phyloP scores from a whole-genome alignment of 225 moss, liverwort and hornwort genomes.

The Bryum argenteum region DNA sequence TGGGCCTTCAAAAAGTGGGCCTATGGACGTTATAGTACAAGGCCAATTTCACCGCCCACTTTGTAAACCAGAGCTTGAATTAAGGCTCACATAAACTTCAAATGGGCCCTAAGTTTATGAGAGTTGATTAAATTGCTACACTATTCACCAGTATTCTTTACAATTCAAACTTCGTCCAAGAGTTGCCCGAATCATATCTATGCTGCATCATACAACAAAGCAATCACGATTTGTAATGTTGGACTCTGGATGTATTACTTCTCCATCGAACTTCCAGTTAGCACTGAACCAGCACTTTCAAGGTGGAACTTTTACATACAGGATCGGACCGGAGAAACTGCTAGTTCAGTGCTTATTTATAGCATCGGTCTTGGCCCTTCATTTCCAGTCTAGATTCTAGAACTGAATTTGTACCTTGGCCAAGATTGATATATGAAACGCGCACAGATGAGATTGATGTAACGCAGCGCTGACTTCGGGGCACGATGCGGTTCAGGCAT shows the following conservation, averaged over 20 bases:
- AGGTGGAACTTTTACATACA: background rate
- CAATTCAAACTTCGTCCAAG: background rate
- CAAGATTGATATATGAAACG: background rate
- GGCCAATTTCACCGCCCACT: no score
- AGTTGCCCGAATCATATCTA: background rate
- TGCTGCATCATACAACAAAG: background rate
- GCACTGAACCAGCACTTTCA: background rate
- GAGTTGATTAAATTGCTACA: background rate
- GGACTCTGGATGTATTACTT: background rate
- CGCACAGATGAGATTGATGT: conserved; percentile 5
- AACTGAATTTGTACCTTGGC: conserved; percentile 2
- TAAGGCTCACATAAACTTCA: no score
- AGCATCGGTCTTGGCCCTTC: background rate
- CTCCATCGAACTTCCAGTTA: background rate
- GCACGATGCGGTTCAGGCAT: conserved; percentile 16
- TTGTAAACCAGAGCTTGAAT: no score
- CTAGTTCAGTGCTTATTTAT: background rate
- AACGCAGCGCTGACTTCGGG: conserved; percentile 6
- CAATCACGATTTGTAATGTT: background rate
- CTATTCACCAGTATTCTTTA: background rate
- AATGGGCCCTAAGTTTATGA: no score
- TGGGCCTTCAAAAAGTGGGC: no score
- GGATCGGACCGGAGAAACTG: no score
- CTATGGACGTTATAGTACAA: no score
- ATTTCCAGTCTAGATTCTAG: conserved; percentile 12